Evolutionary conservation across 2,329 filamentous ascomycete species (phyloP).

Genomic region (Podosphaera xanthii): DNA sequence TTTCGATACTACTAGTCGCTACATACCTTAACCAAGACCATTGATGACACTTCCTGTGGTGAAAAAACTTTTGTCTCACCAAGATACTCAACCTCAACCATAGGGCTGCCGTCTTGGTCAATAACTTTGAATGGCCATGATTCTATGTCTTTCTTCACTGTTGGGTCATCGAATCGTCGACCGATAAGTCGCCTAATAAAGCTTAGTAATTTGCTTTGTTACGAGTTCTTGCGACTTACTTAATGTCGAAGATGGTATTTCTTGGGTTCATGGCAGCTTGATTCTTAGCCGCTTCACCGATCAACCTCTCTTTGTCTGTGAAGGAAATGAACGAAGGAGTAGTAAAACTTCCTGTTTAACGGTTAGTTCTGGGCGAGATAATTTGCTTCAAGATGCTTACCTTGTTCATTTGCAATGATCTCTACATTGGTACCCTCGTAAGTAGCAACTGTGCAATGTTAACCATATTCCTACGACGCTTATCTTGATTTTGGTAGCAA

Average conservation of each 20-base stretch:
- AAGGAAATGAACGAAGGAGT: constrained; percentile 98
- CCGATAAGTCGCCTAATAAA: constrained; percentile 72
- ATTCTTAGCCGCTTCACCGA: constrained; percentile 99
- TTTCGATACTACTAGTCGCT: background rate
- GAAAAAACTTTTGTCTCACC: constrained; percentile 90
- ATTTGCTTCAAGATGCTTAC: background rate
- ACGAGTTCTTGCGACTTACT: constrained; percentile 33
- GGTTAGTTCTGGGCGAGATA: background rate
- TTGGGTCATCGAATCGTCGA: constrained; percentile 81
- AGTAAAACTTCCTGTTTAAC: constrained; percentile 46
- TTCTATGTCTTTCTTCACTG: constrained; percentile 93
- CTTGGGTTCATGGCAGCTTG: constrained; percentile 97
- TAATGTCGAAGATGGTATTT: constrained; percentile 99
- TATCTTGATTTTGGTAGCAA: constrained; percentile 1
- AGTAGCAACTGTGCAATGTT: constrained; percentile 45
- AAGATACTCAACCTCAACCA: constrained; percentile 89
- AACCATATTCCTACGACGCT: background rate
- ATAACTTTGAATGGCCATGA: constrained; percentile 99
- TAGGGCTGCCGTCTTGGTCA: constrained; percentile 68
- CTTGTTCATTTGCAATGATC: constrained; percentile 32
- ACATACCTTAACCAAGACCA: constrained; percentile 88
- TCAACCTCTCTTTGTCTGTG: constrained; percentile 95
- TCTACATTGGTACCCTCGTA: constrained; percentile 99
- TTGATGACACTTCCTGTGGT: constrained; percentile 95
- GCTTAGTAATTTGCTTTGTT: background rate